These are phyloP conservation scores for Lobosporangium transversale DNA, from an alignment of 192 early-diverging fungal species.

Conservation along the genomic window DNA sequence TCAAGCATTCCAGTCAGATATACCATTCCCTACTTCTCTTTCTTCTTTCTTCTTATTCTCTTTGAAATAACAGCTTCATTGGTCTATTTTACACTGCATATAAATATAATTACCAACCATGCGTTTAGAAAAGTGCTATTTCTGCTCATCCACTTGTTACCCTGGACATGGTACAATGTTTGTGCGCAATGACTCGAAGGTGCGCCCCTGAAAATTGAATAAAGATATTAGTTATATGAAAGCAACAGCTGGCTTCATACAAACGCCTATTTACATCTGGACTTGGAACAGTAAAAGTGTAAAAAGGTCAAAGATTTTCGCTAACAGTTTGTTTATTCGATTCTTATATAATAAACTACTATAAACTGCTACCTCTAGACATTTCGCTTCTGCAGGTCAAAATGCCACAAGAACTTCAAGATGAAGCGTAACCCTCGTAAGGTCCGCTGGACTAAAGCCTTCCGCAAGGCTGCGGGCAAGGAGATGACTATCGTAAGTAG, in stretches of 20 bases:
- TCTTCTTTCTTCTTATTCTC: neutral
- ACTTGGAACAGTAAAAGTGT: neutral
- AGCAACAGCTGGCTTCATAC: no score
- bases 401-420: conserved; percentile 99
- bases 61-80: neutral
- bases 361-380: conserved; percentile 71
- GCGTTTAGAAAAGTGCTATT: conserved; percentile 99
- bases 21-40: conserved; percentile 4
- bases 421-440: conserved; percentile 99
- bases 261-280: no score
- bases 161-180: conserved; percentile 99
- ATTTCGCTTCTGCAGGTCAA: conserved; percentile 96
- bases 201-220: no score
- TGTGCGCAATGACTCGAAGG: conserved; percentile 98
- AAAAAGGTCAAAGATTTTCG: neutral
- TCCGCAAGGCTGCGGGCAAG: conserved; percentile 98
- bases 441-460: conserved; percentile 99
- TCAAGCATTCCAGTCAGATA: neutral
- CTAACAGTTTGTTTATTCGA: neutral
- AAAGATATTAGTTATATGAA: no score
- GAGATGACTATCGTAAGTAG: conserved; percentile 96
- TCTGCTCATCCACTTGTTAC: conserved; percentile 96
- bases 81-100: no score
- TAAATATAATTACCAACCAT: conserved; percentile 62
- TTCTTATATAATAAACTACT: no score